phyloP scores from a whole-genome alignment of 495 filamentous ascomycete genomes.

The Aspergillus coremiiformis region DNA sequence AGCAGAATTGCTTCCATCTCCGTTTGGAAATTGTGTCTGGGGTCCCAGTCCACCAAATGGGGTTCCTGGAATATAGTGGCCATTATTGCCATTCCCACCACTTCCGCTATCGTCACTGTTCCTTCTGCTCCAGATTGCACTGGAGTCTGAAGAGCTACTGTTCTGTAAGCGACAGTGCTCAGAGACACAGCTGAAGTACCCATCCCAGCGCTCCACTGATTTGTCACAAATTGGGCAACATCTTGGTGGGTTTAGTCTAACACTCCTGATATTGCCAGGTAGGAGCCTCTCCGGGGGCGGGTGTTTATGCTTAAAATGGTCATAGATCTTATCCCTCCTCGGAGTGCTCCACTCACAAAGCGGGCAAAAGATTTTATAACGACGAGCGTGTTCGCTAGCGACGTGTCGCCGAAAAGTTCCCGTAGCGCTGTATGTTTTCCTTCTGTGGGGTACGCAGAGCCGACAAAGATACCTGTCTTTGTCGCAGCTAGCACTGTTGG shows the following conservation, averaged over 20 bases:
- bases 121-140: conserved; percentile 1
- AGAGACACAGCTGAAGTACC: conserved; percentile 7
- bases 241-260: not conserved
- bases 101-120: conserved; percentile 1
- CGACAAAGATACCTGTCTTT: not conserved
- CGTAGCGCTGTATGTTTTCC: not conserved
- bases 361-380: not conserved
- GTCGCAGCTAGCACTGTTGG: not conserved
- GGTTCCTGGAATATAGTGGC: not conserved
- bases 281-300: not conserved
- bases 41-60: not conserved
- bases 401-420: conserved; percentile 4
- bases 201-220: not conserved
- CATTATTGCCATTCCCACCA: not conserved
- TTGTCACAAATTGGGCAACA: not conserved
- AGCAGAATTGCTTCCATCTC: not conserved
- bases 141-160: not conserved
- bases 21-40: not conserved
- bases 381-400: not conserved
- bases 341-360: not conserved
- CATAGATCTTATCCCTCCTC: conserved; percentile 5
- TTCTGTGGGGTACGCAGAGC: not conserved
- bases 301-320: not conserved
- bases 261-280: not conserved
- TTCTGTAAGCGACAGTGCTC: conserved; percentile 2